Conservation (phyloP, 2,329 filamentous ascomycete genomes). For the Venturia aucupariae region DNA sequence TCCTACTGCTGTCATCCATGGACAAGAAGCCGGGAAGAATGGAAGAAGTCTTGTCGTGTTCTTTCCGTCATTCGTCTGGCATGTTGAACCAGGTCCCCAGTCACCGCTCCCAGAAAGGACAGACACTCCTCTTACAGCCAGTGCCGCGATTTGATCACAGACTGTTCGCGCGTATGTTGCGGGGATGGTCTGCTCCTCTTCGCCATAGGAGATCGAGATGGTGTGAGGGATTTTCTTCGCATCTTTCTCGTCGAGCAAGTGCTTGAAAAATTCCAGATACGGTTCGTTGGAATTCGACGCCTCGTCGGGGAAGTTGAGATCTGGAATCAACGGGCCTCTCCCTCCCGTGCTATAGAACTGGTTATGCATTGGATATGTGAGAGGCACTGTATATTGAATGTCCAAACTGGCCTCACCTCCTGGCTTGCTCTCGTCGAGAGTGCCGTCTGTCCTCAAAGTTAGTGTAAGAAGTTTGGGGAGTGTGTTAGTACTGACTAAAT, state of each 20-base stretch:
- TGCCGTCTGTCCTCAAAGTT: not conserved
- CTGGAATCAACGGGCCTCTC: conserved; percentile 31
- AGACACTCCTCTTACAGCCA: conserved; percentile 31
- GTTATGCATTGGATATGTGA: conserved; percentile 13
- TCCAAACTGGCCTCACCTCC: conserved; percentile 14
- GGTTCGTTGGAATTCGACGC: conserved; percentile 40
- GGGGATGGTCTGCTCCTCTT: conserved; percentile 32
- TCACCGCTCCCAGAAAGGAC: conserved; percentile 32
- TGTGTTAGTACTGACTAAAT: not conserved
- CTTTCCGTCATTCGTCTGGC: conserved; percentile 37
- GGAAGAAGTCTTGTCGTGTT: conserved; percentile 35
- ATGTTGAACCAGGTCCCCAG: conserved; percentile 32
- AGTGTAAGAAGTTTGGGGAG: not conserved
- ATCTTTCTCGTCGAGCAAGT: conserved; percentile 26
- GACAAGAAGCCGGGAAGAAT: conserved; percentile 39
- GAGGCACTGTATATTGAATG: conserved; percentile 13
- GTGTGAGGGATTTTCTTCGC: conserved; percentile 26
- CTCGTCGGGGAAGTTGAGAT: conserved; percentile 36
- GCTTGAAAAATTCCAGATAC: conserved; percentile 31
- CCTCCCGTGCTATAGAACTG: conserved; percentile 14
- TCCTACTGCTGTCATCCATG: conserved; percentile 39
- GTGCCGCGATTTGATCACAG: conserved; percentile 31
- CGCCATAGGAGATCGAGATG: conserved; percentile 31
- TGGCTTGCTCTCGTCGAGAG: not conserved
- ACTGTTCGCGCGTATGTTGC: conserved; percentile 29